Evolutionary conservation across 2,329 filamentous ascomycete genomes (phyloP).

Genomic region (Colletotrichum siamense): DNA sequence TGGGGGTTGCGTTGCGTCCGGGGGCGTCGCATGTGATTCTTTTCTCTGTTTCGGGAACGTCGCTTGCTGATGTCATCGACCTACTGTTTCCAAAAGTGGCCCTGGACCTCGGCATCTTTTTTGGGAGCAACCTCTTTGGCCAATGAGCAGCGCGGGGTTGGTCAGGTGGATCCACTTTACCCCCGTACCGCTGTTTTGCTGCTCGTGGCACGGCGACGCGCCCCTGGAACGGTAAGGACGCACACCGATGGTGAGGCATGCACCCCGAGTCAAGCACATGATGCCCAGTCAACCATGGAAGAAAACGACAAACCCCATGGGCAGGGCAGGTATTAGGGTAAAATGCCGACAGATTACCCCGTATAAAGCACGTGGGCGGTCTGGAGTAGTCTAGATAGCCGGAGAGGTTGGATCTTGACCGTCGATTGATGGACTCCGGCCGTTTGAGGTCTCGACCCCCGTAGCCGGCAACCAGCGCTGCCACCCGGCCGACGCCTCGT

Average conservation of each 20-base stretch:
- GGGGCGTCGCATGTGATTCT: constrained; percentile 15
- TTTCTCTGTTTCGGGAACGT: constrained; percentile 5
- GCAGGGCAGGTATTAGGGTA: background rate
- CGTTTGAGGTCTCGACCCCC: background rate
- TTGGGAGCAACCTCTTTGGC: background rate
- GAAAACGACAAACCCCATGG: background rate
- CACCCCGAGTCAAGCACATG: background rate
- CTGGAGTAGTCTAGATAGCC: background rate
- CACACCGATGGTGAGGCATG: background rate
- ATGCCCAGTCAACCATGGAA: background rate
- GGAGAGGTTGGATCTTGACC: background rate
- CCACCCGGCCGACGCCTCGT: background rate
- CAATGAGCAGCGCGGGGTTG: background rate
- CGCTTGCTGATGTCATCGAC: constrained; percentile 21
- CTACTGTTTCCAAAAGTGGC: constrained; percentile 2
- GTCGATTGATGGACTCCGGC: background rate
- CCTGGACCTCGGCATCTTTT: constrained; percentile 16
- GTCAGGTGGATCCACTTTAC: background rate
- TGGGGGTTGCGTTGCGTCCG: background rate
- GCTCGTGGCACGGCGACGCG: background rate
- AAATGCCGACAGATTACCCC: background rate
- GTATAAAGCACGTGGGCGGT: background rate
- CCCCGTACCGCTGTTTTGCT: background rate
- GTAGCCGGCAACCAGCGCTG: background rate
- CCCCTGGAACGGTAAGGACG: background rate